Conservation (phyloP, 805 yeast species). For the Teunomyces panamensis region DNA sequence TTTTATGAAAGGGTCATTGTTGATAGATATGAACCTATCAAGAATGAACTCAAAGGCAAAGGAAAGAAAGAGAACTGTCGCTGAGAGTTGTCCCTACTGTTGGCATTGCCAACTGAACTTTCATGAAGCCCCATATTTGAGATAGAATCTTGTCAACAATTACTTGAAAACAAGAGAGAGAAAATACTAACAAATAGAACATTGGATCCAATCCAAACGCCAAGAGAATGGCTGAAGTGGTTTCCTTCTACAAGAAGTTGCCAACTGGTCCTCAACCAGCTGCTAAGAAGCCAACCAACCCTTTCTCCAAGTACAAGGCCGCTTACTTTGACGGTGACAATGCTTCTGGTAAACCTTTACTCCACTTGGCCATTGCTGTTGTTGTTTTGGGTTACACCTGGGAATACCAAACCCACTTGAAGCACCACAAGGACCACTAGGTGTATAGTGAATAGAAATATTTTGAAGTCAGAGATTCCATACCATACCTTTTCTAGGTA, state of each 20-base stretch:
- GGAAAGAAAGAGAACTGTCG: no score
- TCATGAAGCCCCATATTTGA: no score
- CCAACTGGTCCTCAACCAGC: conserved; percentile 92
- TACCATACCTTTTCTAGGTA: no score
- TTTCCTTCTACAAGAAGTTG: conserved; percentile 89
- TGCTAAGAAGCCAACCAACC: conserved; percentile 60
- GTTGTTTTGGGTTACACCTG: conserved; percentile 79
- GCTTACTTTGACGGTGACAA: conserved; percentile 82
- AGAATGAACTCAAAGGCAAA: not conserved
- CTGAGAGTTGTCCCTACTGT: no score
- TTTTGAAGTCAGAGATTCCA: not conserved
- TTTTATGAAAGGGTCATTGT: not conserved
- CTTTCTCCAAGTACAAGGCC: conserved; percentile 76
- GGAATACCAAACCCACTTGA: conserved; percentile 89
- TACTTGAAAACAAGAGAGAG: not conserved
- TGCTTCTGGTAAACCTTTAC: conserved; percentile 78
- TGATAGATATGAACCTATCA: conserved; percentile 8
- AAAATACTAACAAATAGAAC: conserved; percentile 52
- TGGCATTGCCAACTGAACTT: no score
- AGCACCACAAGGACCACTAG: conserved; percentile 26
- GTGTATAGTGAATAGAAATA: not conserved
- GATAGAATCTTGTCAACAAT: not conserved
- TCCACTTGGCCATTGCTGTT: conserved; percentile 71
- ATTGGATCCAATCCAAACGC: conserved; percentile 95
- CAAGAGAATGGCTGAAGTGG: conserved; percentile 93